phyloP scores from a whole-genome alignment of 305 asterid genomes.

The Petunia hybrid region DNA sequence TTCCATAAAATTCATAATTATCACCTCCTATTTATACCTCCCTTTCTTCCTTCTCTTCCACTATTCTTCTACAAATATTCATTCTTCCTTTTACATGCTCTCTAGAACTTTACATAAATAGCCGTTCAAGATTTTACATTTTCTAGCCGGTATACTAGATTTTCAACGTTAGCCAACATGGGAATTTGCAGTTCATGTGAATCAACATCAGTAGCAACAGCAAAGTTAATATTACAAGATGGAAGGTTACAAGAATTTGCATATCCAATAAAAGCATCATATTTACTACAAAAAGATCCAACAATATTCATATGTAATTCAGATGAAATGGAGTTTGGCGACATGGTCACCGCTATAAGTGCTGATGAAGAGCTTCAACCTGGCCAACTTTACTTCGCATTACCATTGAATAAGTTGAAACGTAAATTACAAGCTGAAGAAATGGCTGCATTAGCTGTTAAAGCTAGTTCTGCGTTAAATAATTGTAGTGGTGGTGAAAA shows the following conservation, averaged over 20 bases:
- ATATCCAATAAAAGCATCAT: constrained; percentile 64
- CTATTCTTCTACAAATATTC: no score
- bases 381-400: constrained; percentile 72
- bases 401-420: constrained; percentile 57
- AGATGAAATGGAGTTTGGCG: constrained; percentile 76
- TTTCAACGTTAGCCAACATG: not conserved
- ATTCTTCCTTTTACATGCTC: no score
- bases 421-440: constrained; percentile 65
- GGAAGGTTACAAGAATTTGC: constrained; percentile 69
- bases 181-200: constrained; percentile 69
- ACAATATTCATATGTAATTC: constrained; percentile 68
- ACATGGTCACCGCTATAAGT: constrained; percentile 58
- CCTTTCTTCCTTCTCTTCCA: not conserved
- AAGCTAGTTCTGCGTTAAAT: constrained; percentile 68
- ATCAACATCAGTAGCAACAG: constrained; percentile 56
- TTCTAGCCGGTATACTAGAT: no score
- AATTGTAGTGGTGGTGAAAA: constrained; percentile 47
- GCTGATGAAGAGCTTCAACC: constrained; percentile 68
- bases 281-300: constrained; percentile 59
- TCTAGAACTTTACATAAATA: no score
- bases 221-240: constrained; percentile 60
- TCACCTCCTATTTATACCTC: constrained; percentile 33
- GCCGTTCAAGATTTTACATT: no score
- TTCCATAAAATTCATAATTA: constrained; percentile 34
- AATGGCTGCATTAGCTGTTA: constrained; percentile 83